Evolutionary conservation across 164 flowering plant genomes (phyloP).

Genomic region (Stephania cephalantha): DNA sequence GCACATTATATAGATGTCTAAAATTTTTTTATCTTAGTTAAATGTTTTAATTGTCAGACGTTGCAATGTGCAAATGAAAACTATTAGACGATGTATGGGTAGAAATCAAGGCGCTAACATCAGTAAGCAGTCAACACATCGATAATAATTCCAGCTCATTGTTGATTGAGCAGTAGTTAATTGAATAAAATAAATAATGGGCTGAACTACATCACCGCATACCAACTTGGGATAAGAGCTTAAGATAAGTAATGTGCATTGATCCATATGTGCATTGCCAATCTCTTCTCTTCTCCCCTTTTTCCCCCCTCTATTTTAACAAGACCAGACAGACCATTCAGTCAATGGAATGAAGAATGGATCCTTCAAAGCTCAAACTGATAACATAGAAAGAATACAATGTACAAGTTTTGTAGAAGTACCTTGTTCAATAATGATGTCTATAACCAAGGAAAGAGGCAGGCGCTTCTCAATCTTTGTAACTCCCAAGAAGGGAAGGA

Average conservation of each 20-base stretch:
- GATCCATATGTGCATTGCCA: too few species aligned
- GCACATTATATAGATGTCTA: too few species aligned
- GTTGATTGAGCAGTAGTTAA: neutral
- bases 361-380: neutral
- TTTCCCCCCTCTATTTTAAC: neutral
- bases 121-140: neutral
- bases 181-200: neutral
- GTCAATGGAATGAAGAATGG: neutral
- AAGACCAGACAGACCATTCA: neutral
- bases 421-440: conserved; percentile 87
- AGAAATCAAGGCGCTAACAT: neutral
- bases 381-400: neutral
- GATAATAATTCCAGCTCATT: neutral
- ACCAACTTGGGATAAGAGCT: neutral
- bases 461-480: conserved; percentile 48
- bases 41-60: too few species aligned
- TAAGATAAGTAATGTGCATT: too few species aligned
- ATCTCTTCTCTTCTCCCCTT: too few species aligned
- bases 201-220: neutral
- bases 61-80: too few species aligned
- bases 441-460: conserved; percentile 61
- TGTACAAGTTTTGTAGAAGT: conserved; percentile 5
- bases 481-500: conserved; percentile 55
- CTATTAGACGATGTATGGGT: neutral
- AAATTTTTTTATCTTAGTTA: too few species aligned